These are phyloP conservation scores for Mesembryanthemum crystallinum DNA, from an alignment of 148 eudicot genomes.

Conservation along the genomic window DNA sequence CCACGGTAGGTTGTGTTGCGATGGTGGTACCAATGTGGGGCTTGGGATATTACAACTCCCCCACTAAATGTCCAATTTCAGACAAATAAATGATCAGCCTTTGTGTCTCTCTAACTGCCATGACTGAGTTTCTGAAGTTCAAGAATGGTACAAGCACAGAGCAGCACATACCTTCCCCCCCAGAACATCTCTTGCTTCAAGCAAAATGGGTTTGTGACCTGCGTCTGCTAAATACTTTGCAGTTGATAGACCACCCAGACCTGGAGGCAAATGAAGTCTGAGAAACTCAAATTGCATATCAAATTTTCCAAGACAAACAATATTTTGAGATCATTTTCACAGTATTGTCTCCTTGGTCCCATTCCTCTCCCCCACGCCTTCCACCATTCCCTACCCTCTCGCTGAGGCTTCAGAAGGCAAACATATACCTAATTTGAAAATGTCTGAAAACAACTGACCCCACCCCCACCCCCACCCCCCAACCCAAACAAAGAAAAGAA, in stretches of 20 bases:
- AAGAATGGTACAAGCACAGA: slow-evolving; percentile 11
- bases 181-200: slow-evolving; percentile 91
- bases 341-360: not conserved
- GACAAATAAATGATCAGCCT: not conserved
- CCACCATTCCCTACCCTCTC: not conserved
- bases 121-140: not conserved
- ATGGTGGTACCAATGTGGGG: no score
- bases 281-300: slow-evolving; percentile 1
- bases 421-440: not conserved
- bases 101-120: not conserved
- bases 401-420: not conserved
- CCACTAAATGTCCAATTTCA: no score
- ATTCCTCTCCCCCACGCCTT: not conserved
- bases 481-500: no score
- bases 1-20: no score
- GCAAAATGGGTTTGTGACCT: slow-evolving; percentile 87
- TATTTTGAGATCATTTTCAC: not conserved
- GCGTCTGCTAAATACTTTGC: slow-evolving; percentile 98
- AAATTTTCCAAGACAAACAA: not conserved
- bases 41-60: no score
- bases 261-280: slow-evolving; percentile 37
- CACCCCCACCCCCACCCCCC: no score
- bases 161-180: slow-evolving; percentile 82
- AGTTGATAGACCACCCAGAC: slow-evolving; percentile 96
- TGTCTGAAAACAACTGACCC: no score